Evolutionary conservation across 495 filamentous ascomycete species (phyloP).

Genomic region (Penicillium arizonense): DNA sequence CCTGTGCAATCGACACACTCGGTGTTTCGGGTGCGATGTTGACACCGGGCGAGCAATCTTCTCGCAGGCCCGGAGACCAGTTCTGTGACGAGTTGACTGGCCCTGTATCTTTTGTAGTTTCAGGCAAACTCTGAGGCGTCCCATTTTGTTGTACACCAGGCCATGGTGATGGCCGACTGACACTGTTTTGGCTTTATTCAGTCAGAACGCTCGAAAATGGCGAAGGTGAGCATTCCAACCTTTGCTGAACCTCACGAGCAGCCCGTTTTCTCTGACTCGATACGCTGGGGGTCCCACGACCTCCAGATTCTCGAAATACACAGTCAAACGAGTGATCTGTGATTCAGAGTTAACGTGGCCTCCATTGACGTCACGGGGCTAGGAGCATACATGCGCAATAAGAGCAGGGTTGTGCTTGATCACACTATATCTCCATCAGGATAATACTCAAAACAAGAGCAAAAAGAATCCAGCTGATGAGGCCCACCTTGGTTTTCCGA

Average conservation of each 20-base stretch:
- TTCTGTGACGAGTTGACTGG: background rate
- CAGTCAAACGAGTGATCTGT: conserved; percentile 26
- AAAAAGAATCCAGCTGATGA: background rate
- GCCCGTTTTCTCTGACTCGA: background rate
- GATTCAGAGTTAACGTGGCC: background rate
- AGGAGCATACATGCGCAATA: conserved; percentile 23
- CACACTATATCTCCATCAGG: conserved; percentile 9
- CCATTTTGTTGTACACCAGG: conserved; percentile 5
- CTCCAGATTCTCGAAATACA: conserved; percentile 12
- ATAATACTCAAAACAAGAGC: background rate
- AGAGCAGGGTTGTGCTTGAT: conserved; percentile 25
- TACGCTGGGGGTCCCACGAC: background rate
- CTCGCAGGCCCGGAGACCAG: background rate
- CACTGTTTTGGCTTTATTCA: conserved; percentile 1
- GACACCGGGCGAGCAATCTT: too few relatives aligned
- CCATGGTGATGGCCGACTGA: conserved; percentile 20
- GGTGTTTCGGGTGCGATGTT: background rate
- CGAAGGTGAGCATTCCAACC: background rate
- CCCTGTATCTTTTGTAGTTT: background rate
- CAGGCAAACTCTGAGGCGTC: background rate
- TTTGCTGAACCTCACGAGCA: conserved; percentile 12
- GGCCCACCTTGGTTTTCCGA: conserved; percentile 24
- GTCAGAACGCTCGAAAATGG: background rate
- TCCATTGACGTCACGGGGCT: background rate
- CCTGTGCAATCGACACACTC: background rate